Base-by-base conservation (phyloP, 2,329 filamentous ascomycete genomes). In the Arthrobotrys entomopaga region DNA sequence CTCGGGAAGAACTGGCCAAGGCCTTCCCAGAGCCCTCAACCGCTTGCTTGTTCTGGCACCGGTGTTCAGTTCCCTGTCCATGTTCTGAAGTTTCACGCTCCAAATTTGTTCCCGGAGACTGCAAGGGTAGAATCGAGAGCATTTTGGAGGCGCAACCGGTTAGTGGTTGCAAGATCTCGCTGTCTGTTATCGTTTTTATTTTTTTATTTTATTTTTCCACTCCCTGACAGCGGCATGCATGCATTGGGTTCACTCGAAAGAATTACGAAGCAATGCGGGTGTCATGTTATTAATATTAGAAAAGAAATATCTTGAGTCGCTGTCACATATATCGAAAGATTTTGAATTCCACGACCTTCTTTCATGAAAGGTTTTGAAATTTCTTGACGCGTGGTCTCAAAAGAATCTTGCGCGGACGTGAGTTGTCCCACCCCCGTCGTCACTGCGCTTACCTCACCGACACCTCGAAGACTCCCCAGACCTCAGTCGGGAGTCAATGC, bases 21-120 rank as follows among this genome's bases (percentile, higher is more conserved):
- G 48, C 53, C 52, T 34, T 63, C 56, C 67, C 59, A 56, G 66
- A 52, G 24, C 16, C n/a, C 10, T 38, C 50, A 49, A 58, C n/a
- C 65, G 50, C 58, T 70, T 63, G 58, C 65, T 70, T 64, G 42
- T 70, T 70, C 65, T 70, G 58, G 57, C 53, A 50, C 58, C 58
- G 50, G 65, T 70, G 50, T 24, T 46, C n/a, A 34, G 50, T 46
- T 48, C 49, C 49, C 60, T 56, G 38, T 48, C 56, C 16, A 26
- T 43, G 19, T 19, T 59, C 15, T 43, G 22, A 46, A n/a, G 22
- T 69, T 42, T 60, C 42, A 61, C 29, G 29, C 65, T 46, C 46
- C 24, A 60, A 69, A 61, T 61, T 46, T 61, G 56, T 54, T 61
- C 65, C 65, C 56, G 56, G 56, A 13, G 34, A 8, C 16, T 24